Base-by-base conservation (phyloP, 306 rosid species). In the Hippophae tibetana region DNA sequence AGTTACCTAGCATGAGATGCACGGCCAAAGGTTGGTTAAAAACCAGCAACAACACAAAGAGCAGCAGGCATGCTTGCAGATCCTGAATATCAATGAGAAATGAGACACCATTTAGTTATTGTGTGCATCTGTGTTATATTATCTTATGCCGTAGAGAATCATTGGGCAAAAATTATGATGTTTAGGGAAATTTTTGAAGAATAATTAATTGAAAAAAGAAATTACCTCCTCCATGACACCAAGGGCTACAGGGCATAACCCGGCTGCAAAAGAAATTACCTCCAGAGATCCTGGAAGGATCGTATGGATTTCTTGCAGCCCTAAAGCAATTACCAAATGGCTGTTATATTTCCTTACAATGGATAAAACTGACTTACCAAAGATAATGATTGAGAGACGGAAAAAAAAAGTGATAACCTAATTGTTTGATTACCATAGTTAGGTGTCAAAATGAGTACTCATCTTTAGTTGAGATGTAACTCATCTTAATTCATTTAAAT, bases 41-140 rank as follows among this genome's bases (percentile, higher is more conserved):
- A 74, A 73, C 98, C 98, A 52, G 85, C 75, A 46, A 90, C 89
- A 58, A 96, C 98, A 62, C 98, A 90, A 62, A 90, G 95, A 57
- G 98, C 71, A 56, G 98, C 98, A 13, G 98, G 98, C 90, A 90
- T 81, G 68, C 98, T 73, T 62, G 87, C 96, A 63, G 98, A 90
- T 68, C 98, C 98, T 90, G 72, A 49, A 60, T 70, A 7, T 48
- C 23, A 54, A 60, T 61, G 27, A 58, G 53, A 71, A 52, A 69
- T 53, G 58, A 70, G 40, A 54, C 59, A 40, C 18, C 42, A 44
- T 59, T 58, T 42, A 71, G 62, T 66, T 61, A 23, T 38, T 45
- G 51, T 38, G 8, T 50, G 47, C 53, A 65, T 9, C 38, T 31
- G 38, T 31, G 38, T 47, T 47, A 8, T 1, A 47, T 13, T 47